A percentile compares a stretch with the other conserved stretches of the same genome.
phyloP scores from a whole-genome alignment of 805 yeast species.

The Saturnispora besseyi region DNA sequence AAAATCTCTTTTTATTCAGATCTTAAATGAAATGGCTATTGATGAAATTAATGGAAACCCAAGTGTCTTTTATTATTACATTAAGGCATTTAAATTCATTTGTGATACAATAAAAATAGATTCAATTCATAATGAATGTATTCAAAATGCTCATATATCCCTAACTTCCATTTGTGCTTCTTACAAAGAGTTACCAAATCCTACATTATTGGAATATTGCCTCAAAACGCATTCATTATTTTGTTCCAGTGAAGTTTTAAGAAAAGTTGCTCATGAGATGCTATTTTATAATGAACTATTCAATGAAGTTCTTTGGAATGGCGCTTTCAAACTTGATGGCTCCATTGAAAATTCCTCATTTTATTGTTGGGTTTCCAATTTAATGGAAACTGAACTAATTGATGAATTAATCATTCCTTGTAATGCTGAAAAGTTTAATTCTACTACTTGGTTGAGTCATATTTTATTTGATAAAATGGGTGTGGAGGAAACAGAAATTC shows the following conservation, averaged over 20 bases:
- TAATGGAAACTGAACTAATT: neutral
- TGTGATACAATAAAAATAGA: neutral
- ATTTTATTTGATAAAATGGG: neutral
- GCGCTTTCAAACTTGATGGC: neutral
- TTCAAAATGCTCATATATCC: neutral
- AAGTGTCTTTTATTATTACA: neutral
- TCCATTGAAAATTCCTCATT: neutral
- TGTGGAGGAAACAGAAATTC: neutral
- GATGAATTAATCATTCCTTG: neutral
- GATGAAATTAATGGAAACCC: neutral
- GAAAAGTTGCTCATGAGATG: neutral
- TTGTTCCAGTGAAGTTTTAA: neutral
- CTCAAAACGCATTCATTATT: constrained; percentile 5
- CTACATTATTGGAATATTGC: constrained; percentile 2
- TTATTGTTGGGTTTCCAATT: constrained; percentile 4
- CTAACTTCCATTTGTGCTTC: neutral
- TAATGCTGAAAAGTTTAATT: neutral
- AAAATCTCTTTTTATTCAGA: neutral
- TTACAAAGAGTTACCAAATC: neutral
- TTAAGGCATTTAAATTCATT: constrained; percentile 6
- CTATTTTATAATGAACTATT: neutral
- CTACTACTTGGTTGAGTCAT: neutral
- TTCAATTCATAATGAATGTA: neutral
- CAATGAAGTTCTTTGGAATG: constrained; percentile 1
- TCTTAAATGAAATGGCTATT: neutral